Evolutionary conservation across 2,329 filamentous ascomycete species (phyloP), one percentile per base, ranked within the genome.

Genomic region (Fusarium sambucinum): DNA sequence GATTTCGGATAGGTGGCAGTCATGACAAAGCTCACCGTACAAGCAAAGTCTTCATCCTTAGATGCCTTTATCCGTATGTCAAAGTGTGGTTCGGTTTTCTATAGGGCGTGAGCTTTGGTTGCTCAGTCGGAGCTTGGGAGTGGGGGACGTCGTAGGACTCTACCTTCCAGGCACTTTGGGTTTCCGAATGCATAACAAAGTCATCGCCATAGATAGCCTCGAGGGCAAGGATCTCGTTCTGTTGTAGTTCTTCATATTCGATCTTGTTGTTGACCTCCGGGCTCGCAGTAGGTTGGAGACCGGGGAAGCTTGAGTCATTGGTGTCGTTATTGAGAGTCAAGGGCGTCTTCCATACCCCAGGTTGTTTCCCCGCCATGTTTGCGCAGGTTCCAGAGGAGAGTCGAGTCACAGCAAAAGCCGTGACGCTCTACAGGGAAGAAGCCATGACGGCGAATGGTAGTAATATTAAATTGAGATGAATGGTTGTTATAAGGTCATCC

Each of bases 1-100:
- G 93, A 92, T 76, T 93, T 97, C 6, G 95, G 96, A 77, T 98
- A 98, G 1, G 94, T 97, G 9, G 94, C 92, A 11, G 93, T 96
- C 69, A 98, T 83, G 57, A 92, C 90, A 53, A 96, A 93, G 47
- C 87, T 85, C n/a, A 98, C 80, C 3, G 88, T 89, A 38, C 94
- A 84, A 27, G 85, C 85, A 63, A 93, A 86, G 48, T 94, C 90
- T 37, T 89, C 85, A 74, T 96, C 91, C 0, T 89, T 90, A 6
- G 89, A 89, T 12, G 93, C 87, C 74, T 88, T 93, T 67, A 98
- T 85, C 53, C 86, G 88, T 53, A 98, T 89, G 70, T 92, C 92
- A 77, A 98, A 96, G 0, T 89, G 86, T 17, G 93, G 91, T 75
- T 97, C 92, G 6, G 91, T 89, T 87, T 93, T 94, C 87, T 92